Evolutionary conservation across 352 stramenopile species (phyloP).

Genomic region (Blastocystis sp.): DNA sequence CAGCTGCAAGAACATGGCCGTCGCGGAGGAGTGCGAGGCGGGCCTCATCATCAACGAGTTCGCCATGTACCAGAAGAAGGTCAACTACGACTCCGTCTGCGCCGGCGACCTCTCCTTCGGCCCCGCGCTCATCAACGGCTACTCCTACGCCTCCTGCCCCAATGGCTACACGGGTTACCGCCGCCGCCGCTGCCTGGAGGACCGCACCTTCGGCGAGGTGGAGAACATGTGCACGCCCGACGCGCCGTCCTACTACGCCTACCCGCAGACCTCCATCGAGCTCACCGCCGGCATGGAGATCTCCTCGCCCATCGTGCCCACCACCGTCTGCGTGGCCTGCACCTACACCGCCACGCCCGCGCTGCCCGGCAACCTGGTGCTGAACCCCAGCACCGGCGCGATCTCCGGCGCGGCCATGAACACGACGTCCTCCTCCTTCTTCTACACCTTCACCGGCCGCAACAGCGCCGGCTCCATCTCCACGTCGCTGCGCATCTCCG

Average conservation of each 20-base stretch:
- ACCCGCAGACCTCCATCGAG: conserved; percentile 49
- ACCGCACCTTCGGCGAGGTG: background rate
- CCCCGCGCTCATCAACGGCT: conserved; percentile 28
- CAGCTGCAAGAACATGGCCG: conserved; percentile 32
- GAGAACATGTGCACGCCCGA: conserved; percentile 66
- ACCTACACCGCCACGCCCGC: conserved; percentile 38
- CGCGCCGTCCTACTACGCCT: conserved; percentile 39
- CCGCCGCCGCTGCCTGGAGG: conserved; percentile 23
- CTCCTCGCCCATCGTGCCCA: conserved; percentile 40
- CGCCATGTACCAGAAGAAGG: conserved; percentile 15
- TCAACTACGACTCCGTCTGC: conserved; percentile 26
- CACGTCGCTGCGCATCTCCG: conserved; percentile 39
- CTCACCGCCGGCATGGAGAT: conserved; percentile 56
- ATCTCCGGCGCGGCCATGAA: conserved; percentile 47
- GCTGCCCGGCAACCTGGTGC: conserved; percentile 36
- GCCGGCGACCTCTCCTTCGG: conserved; percentile 30
- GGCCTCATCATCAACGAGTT: conserved; percentile 55
- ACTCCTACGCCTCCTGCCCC: conserved; percentile 49
- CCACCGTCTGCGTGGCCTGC: conserved; percentile 22
- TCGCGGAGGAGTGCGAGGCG: background rate
- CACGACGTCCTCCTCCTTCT: conserved; percentile 31
- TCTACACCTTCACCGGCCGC: conserved; percentile 64
- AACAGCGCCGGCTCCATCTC: conserved; percentile 67
- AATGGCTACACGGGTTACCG: conserved; percentile 55
- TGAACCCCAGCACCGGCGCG: conserved; percentile 23